These are phyloP conservation scores for Neurospora intermedia DNA, from an alignment of 495 filamentous ascomycete genomes.

Conservation along the genomic window DNA sequence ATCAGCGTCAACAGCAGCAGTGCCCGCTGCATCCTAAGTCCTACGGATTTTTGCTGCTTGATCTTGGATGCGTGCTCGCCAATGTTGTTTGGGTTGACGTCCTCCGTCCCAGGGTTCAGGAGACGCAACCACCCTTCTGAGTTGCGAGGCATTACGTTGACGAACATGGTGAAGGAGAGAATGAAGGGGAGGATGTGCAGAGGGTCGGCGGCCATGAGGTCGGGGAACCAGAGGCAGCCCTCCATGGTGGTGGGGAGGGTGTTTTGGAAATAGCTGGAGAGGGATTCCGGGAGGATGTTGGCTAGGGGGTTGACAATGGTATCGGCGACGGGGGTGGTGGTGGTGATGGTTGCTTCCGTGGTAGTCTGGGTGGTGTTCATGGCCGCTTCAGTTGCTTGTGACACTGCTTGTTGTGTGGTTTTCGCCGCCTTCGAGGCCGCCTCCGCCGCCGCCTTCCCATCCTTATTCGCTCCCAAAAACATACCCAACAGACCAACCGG, in stretches of 20 bases:
- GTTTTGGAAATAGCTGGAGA: background rate
- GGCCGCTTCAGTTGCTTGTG: background rate
- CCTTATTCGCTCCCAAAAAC: constrained; percentile 8
- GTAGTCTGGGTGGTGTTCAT: background rate
- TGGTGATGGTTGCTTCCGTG: background rate
- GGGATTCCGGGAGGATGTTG: background rate
- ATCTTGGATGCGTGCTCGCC: background rate
- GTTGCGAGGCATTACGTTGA: constrained; percentile 27
- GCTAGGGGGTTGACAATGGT: background rate
- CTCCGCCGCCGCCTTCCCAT: background rate
- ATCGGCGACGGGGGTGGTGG: background rate
- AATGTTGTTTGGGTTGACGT: background rate
- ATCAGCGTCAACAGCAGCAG: constrained; percentile 28
- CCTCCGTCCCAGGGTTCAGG: background rate
- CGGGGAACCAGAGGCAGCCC: constrained; percentile 71
- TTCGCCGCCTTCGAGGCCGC: background rate
- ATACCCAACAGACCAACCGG: constrained; percentile 42
- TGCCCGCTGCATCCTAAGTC: constrained; percentile 20
- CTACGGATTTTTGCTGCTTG: background rate
- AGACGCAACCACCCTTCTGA: background rate
- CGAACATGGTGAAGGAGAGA: constrained; percentile 39
- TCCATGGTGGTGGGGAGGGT: constrained; percentile 41
- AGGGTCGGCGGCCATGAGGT: constrained; percentile 63
- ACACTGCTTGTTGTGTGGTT: background rate
- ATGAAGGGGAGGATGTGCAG: constrained; percentile 53